Evolutionary conservation across 164 flowering plant genomes (phyloP).

Genomic region (Tetrastigma voinierianum): DNA sequence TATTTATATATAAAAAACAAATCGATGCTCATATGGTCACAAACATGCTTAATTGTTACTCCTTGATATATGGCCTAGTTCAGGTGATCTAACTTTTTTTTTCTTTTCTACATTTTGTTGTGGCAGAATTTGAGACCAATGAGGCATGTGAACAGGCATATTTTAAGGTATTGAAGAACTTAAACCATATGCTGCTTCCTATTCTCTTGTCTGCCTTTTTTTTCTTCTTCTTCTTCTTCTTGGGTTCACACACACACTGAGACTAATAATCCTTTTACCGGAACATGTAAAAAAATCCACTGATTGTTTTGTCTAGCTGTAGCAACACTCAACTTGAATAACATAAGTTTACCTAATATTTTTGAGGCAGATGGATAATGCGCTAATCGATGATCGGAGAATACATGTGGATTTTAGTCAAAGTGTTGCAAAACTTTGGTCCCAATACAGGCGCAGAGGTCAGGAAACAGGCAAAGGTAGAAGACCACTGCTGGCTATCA

Average conservation of each 20-base stretch:
- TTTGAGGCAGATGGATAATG: conserved; percentile 87
- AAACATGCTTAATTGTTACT: background rate
- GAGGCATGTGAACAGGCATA: conserved; percentile 94
- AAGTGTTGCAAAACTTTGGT: conserved; percentile 93
- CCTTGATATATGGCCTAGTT: background rate
- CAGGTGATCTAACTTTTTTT: background rate
- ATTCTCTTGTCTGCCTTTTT: background rate
- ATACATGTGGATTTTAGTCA: conserved; percentile 98
- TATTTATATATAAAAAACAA: no score
- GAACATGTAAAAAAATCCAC: no score
- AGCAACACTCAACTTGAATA: background rate
- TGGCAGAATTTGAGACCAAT: conserved; percentile 72
- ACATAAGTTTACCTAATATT: background rate
- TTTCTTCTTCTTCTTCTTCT: no score
- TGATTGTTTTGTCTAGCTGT: background rate
- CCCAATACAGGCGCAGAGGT: conserved; percentile 68
- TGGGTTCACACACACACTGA: no score
- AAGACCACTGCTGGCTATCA: no score
- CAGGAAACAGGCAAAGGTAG: conserved; percentile 47
- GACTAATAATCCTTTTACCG: no score
- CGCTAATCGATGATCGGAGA: conserved; percentile 92
- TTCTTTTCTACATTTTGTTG: background rate
- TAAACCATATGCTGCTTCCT: background rate
- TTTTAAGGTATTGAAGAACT: conserved; percentile 62
- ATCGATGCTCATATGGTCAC: no score